phyloP scores from a whole-genome alignment of 352 stramenopile genomes.

The Globisporangium polare region DNA sequence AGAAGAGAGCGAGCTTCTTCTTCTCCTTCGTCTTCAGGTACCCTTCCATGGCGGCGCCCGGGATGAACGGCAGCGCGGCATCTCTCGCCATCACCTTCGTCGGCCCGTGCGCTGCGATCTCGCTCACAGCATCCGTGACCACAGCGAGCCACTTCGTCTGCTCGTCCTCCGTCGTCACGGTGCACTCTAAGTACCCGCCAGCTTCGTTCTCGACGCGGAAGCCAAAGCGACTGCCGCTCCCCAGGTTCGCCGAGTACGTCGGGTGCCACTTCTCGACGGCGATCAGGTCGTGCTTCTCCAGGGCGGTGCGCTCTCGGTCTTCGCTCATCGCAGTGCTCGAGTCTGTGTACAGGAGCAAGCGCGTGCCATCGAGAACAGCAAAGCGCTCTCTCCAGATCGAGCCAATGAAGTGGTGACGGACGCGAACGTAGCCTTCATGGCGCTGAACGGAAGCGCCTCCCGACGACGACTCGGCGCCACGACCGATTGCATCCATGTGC shows the following conservation, averaged over 20 bases:
- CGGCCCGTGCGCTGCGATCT: constrained; percentile 2
- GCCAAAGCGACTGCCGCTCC: constrained; percentile 23
- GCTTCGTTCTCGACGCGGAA: constrained; percentile 63
- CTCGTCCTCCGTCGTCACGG: constrained; percentile 27
- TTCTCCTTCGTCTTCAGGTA: constrained; percentile 54
- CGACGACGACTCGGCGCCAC: not conserved
- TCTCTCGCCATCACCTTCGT: constrained; percentile 30
- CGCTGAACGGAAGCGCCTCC: not conserved
- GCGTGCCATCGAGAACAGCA: constrained; percentile 31
- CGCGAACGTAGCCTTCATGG: constrained; percentile 36
- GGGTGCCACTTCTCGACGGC: constrained; percentile 46
- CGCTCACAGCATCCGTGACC: constrained; percentile 26
- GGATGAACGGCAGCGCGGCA: constrained; percentile 47
- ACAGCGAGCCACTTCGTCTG: constrained; percentile 33
- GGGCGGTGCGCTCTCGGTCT: constrained; percentile 21
- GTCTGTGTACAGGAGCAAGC: constrained; percentile 33
- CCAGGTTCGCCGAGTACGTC: constrained; percentile 24
- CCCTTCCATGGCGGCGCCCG: constrained; percentile 64
- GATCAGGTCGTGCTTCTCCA: constrained; percentile 56
- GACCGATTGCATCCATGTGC: constrained; percentile 24
- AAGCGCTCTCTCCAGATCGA: constrained; percentile 53
- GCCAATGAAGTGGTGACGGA: constrained; percentile 42
- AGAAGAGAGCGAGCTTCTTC: constrained; percentile 53
- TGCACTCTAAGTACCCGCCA: constrained; percentile 58
- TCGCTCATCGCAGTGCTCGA: constrained; percentile 21